Evolutionary conservation across 495 filamentous ascomycete species (phyloP), one percentile per base, ranked within the genome.

Genomic region (Evernia prunastri): DNA sequence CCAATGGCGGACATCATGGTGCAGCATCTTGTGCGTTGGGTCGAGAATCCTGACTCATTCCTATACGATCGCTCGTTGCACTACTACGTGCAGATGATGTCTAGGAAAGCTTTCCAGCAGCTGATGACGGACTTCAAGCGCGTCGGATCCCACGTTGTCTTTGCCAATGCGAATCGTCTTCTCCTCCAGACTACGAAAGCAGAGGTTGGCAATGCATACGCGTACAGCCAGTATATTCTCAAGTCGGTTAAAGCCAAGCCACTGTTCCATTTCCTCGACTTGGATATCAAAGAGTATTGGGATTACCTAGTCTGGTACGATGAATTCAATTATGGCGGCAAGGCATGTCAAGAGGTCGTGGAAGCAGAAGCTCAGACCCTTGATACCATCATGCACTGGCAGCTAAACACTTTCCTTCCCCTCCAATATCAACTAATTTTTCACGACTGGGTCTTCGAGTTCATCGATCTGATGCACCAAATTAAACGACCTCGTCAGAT

Each of bases 231-330:
- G 72, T 99, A 97, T 75, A 96, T 97, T 56, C 78, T 97, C 64
- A 96, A 96, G 78, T 93, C 92, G 23, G 95, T 99, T 74, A 89
- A 94, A 70, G 86, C 86, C 29, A 97, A 96, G 70, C 92, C 94
- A 0, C 82, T 96, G 0, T 99, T 99, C 79, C 89, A 96, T 72
- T 99, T 99, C 75, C 86, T 99, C 57, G 95, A 99, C 68, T 81
- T 99, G 13, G 90, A 97, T 68, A 96, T 99, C 72, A 96, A 92
- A 69, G 94, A 99, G 73, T 99, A 97, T 73, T 99, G 94, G 94
- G 94, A 99, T 72, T 97, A 97, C 73, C 86, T 99, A 0, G 86
- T 96, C n/a, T 99, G 94, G 94, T 97, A 97, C 66, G 94, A 99
- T 73, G 92, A 96, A 75, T 94, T 92, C 78, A 99, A 99, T 75